Percentiles rank a stretch among this genome's conserved stretches.
phyloP scores from a whole-genome alignment of 208 protist species.

The Trypanosoma grayi region DNA sequence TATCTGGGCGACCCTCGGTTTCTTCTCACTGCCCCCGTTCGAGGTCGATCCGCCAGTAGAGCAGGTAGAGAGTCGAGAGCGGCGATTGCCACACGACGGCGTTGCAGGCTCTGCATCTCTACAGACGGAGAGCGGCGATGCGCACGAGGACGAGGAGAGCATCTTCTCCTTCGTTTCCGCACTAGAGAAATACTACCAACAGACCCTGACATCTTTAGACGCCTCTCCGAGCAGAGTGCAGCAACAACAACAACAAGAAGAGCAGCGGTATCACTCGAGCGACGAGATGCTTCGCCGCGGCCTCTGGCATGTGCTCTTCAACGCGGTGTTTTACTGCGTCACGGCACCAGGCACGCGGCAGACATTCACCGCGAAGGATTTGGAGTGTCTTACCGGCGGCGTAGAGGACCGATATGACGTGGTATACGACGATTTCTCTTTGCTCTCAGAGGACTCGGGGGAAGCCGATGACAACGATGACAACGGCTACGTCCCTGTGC shows the following conservation, averaged over 20 bases:
- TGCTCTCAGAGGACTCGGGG: background rate
- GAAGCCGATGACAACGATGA: background rate
- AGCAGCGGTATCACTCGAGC: background rate
- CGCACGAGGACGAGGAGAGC: constrained; percentile 16
- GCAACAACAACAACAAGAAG: background rate
- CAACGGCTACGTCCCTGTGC: background rate
- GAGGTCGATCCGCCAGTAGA: background rate
- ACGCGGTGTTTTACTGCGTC: constrained; percentile 65
- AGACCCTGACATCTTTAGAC: background rate
- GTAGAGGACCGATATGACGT: constrained; percentile 33
- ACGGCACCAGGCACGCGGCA: constrained; percentile 23
- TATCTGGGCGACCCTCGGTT: constrained; percentile 53
- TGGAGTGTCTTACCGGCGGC: constrained; percentile 29
- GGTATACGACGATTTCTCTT: background rate
- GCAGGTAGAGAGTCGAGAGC: background rate
- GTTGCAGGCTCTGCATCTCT: background rate
- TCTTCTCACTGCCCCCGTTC: constrained; percentile 33
- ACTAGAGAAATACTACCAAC: constrained; percentile 15
- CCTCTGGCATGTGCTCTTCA: constrained; percentile 40
- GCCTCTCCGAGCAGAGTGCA: background rate
- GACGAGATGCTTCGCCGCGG: constrained; percentile 9
- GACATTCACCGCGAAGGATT: constrained; percentile 3
- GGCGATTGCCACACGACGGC: background rate
- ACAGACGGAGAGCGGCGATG: background rate
- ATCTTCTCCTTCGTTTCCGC: constrained; percentile 8